Evolutionary conservation across 169 alveolate genomes (phyloP).

Genomic region (Hepatocystis sp.): DNA sequence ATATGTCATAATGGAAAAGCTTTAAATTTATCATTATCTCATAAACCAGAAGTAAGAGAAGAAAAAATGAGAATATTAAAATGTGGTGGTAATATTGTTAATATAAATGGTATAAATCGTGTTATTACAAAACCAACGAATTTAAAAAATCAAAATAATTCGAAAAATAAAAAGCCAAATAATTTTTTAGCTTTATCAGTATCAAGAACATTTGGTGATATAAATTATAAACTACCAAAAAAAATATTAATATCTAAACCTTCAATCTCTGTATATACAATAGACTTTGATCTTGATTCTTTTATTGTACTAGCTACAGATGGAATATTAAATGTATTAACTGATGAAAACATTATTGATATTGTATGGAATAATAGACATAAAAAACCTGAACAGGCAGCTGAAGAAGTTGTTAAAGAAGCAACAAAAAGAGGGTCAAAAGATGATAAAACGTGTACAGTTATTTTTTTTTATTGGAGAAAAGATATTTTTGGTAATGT

Average conservation of each 20-base stretch:
- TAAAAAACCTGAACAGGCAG: slow-evolving; percentile 73
- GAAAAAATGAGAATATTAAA: slow-evolving; percentile 79
- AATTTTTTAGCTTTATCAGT: slow-evolving; percentile 80
- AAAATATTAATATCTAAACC: slow-evolving; percentile 81
- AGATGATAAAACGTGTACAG: slow-evolving; percentile 87
- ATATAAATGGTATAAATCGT: slow-evolving; percentile 80
- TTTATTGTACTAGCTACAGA: slow-evolving; percentile 80
- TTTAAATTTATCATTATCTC: slow-evolving; percentile 77
- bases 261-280: slow-evolving; percentile 79
- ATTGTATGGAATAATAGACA: slow-evolving; percentile 80
- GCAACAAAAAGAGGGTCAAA: slow-evolving; percentile 79
- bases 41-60: slow-evolving; percentile 82
- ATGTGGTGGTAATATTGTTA: slow-evolving; percentile 83
- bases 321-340: slow-evolving; percentile 62
- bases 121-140: slow-evolving; percentile 70
- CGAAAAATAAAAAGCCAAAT: slow-evolving; percentile 23
- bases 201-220: slow-evolving; percentile 84
- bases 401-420: slow-evolving; percentile 81
- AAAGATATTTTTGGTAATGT: slow-evolving; percentile 76
- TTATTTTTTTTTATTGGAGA: slow-evolving; percentile 85
- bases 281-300: slow-evolving; percentile 81
- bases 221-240: slow-evolving; percentile 76
- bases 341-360: slow-evolving; percentile 81
- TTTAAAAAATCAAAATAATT: slow-evolving; percentile 20
- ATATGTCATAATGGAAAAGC: slow-evolving; percentile 79